Conservation (phyloP, 306 rosid genomes). For the Abrus precatorius region DNA sequence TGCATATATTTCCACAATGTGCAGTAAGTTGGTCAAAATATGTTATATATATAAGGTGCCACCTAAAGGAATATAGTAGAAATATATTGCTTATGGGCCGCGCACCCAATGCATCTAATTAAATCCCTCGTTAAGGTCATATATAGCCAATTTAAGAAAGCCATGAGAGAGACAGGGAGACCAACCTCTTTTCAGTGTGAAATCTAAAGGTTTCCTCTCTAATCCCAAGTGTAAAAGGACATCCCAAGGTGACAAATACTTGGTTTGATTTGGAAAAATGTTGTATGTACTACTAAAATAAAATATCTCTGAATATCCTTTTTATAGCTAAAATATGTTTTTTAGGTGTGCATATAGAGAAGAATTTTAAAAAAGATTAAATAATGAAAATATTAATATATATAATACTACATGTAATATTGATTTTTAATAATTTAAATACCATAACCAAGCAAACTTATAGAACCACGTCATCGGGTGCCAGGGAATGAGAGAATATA, state of each 20-base stretch:
- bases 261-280: too few species aligned
- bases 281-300: too few species aligned
- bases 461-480: background rate
- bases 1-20: background rate
- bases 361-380: too few species aligned
- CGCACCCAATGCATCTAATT: constrained; percentile 10
- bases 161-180: background rate
- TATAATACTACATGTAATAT: too few species aligned
- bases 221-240: too few species aligned
- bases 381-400: too few species aligned
- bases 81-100: background rate
- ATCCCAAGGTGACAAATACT: too few species aligned
- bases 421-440: too few species aligned
- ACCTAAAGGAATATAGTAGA: background rate
- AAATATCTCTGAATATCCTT: too few species aligned
- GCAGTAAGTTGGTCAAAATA: constrained; percentile 17
- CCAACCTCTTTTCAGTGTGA: background rate
- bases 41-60: background rate
- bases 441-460: background rate
- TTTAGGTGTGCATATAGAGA: too few species aligned
- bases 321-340: too few species aligned
- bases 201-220: background rate
- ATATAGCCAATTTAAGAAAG: background rate
- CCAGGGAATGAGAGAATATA: background rate
- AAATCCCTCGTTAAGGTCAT: background rate